Evolutionary conservation across 345 rosid species (phyloP).

Genomic region (Arabis alpina): DNA sequence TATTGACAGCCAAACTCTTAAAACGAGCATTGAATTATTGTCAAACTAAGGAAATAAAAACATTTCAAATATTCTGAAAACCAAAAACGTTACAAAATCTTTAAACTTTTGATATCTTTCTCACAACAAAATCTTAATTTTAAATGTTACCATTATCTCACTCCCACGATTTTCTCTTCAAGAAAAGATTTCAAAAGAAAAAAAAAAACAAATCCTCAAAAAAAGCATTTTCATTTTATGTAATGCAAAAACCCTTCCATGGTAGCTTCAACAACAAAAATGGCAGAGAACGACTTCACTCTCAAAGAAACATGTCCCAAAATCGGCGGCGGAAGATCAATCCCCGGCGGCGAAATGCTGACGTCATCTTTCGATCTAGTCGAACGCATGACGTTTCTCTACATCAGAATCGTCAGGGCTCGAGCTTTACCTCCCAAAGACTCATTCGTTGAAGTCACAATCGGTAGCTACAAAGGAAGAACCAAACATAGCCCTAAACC

Average conservation of each 20-base stretch:
- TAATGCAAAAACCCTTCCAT: not conserved
- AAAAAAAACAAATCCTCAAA: not conserved
- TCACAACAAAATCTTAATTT: slow-evolving; percentile 18
- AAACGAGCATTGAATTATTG: not conserved
- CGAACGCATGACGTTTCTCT: slow-evolving; percentile 50
- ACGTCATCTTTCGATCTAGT: slow-evolving; percentile 58
- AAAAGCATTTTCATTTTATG: slow-evolving; percentile 2
- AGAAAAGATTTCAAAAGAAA: not conserved
- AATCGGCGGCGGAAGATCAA: slow-evolving; percentile 45
- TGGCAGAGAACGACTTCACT: slow-evolving; percentile 47
- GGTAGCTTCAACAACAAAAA: slow-evolving; percentile 11
- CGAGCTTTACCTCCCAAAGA: slow-evolving; percentile 41
- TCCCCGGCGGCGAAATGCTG: slow-evolving; percentile 46
- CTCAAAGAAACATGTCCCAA: slow-evolving; percentile 54
- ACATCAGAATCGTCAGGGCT: slow-evolving; percentile 46
- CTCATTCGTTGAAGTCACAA: slow-evolving; percentile 42
- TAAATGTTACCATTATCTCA: slow-evolving; percentile 11
- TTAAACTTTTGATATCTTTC: slow-evolving; percentile 6
- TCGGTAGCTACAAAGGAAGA: slow-evolving; percentile 47
- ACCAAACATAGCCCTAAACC: slow-evolving; percentile 36
- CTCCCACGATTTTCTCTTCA: slow-evolving; percentile 21
- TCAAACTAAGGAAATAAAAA: not conserved
- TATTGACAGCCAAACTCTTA: slow-evolving; percentile 1
- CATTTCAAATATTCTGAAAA: not conserved
- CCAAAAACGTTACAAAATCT: not conserved